These are phyloP conservation scores for Fusarium ambrosium DNA, from an alignment of 2,329 filamentous ascomycete species.

Conservation along the genomic window DNA sequence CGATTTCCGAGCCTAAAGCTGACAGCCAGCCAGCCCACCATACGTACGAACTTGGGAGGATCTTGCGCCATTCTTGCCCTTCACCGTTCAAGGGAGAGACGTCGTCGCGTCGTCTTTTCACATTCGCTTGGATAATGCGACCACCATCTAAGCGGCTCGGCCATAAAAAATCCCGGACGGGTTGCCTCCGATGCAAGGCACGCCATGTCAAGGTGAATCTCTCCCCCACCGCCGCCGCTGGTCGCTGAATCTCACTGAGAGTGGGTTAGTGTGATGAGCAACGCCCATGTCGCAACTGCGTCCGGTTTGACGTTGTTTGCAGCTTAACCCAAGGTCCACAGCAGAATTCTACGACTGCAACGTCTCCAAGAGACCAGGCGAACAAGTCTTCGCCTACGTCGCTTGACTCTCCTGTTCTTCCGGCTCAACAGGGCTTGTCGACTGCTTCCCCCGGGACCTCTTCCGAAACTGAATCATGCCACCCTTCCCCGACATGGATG, in stretches of 20 bases:
- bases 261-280: slow-evolving; percentile 30
- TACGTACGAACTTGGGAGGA: neutral
- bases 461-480: neutral
- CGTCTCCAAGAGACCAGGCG: neutral
- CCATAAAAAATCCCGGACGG: slow-evolving; percentile 30
- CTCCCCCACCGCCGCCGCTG: neutral
- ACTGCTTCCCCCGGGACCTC: neutral
- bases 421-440: neutral
- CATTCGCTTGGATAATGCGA: neutral
- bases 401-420: neutral
- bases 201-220: slow-evolving; percentile 33
- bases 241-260: neutral
- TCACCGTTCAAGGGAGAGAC: neutral
- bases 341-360: neutral
- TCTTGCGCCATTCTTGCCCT: neutral
- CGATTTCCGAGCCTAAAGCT: slow-evolving; percentile 16
- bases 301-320: slow-evolving; percentile 28
- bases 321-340: slow-evolving; percentile 19
- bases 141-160: slow-evolving; percentile 20
- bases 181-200: slow-evolving; percentile 33
- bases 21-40: neutral
- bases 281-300: slow-evolving; percentile 30
- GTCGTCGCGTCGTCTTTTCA: neutral
- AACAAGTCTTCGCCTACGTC: neutral
- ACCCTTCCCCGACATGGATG: slow-evolving; percentile 23